Base-by-base conservation (phyloP, 352 stramenopile species). In the Phytophthora tubulina region DNA sequence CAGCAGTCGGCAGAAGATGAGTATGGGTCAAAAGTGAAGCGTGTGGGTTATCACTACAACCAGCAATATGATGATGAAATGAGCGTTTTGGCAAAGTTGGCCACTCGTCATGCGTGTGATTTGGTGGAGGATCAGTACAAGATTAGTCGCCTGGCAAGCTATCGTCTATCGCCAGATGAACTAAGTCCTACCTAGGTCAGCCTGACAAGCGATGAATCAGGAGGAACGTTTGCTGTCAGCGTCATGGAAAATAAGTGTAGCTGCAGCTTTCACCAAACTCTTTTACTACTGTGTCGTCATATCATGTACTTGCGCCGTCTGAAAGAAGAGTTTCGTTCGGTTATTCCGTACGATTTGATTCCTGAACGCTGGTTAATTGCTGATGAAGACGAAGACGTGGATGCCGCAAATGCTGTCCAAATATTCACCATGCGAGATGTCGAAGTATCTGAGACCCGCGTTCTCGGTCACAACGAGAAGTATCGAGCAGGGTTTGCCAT, bases 381-480 rank as follows among this genome's bases (percentile, higher is more conserved):
- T 14, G 13, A 52, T 35, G 15, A 50, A 50, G 57, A 57, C 30
- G 32, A 49, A 39, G 15, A n/a, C 6, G 57, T 56, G 21, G 56
- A 52, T 9, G 17, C 5, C 14, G 17, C 13, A 13, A 9, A 27
- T 56, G 6, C n/a, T 15, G 0, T 15, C 6, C 33, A 50, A 21
- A 17, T 44, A 15, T 42, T 27, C 15, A 56, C n/a, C 6, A 21
- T 17, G 10, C 3, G 14, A 27, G 30, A 67, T 36, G 27, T 60
- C 10, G 57, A 57, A 11, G 17, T 32, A 2, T 31, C 21, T n/a
- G 32, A n/a, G 15, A 46, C n/a, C 44, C 49, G 49, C 9, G 51
- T 46, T 30, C 33, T 48, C 6, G n/a, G 32, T 7, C 62, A 70
- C n/a, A 70, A 70, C n/a, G 35, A 48, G 5, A 70, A 70, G 36